phyloP scores from a whole-genome alignment of 768 basidiomycete genomes.

The Termitomyces sp. region DNA sequence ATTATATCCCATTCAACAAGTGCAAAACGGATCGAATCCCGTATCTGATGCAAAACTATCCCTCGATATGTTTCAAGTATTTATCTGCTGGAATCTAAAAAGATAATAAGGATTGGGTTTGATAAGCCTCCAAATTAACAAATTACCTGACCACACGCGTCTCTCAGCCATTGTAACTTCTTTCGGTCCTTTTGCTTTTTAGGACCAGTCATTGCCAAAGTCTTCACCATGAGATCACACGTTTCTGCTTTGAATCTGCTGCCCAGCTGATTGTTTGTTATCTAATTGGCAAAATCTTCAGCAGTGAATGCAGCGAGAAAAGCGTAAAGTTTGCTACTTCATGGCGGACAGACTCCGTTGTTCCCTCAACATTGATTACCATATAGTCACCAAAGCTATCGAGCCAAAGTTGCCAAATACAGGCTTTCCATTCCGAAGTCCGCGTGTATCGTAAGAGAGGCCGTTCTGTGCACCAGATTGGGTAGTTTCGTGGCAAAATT shows the following conservation, averaged over 20 bases:
- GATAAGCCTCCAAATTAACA: too few species aligned
- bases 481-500: conserved; percentile 35
- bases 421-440: conserved; percentile 53
- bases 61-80: conserved; percentile 5
- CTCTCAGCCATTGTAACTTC: conserved; percentile 49
- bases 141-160: conserved; percentile 46
- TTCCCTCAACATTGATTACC: conserved; percentile 18
- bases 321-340: conserved; percentile 1
- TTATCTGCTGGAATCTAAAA: conserved; percentile 8
- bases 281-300: not conserved
- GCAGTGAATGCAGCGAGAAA: not conserved
- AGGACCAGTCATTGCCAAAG: conserved; percentile 28
- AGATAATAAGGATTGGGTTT: not conserved
- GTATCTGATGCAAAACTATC: not conserved
- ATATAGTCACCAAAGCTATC: conserved; percentile 40
- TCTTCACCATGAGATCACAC: conserved; percentile 44
- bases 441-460: conserved; percentile 41
- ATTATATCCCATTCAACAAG: not conserved
- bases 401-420: conserved; percentile 61
- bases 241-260: conserved; percentile 45
- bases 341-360: not conserved
- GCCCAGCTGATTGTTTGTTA: conserved; percentile 29
- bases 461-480: conserved; percentile 60
- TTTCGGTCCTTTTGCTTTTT: conserved; percentile 29
- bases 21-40: not conserved